phyloP scores from a whole-genome alignment of 2,329 filamentous ascomycete species.

The Fusarium verticillioides region DNA sequence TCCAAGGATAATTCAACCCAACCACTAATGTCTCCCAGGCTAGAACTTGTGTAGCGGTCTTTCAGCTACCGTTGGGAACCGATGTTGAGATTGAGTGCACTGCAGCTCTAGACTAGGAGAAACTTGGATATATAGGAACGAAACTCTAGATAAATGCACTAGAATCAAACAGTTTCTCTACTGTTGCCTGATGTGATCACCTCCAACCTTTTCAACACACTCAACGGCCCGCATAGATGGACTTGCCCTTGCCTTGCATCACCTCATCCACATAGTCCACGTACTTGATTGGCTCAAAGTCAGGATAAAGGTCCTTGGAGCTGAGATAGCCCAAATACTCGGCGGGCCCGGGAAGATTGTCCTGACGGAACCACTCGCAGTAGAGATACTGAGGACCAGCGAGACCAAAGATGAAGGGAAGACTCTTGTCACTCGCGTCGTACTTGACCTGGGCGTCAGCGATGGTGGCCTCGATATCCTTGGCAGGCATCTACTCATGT shows the following conservation, averaged over 20 bases:
- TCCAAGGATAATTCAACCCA: slow-evolving; percentile 30
- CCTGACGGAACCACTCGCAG: slow-evolving; percentile 31
- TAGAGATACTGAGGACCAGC: slow-evolving; percentile 22
- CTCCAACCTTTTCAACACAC: background rate
- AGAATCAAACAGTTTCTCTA: background rate
- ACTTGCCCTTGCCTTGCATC: slow-evolving; percentile 10
- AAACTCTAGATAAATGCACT: background rate
- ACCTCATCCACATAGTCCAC: slow-evolving; percentile 31
- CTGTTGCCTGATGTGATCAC: background rate
- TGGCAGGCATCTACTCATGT: slow-evolving; percentile 6
- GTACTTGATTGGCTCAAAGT: slow-evolving; percentile 16
- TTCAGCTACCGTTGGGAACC: slow-evolving; percentile 75
- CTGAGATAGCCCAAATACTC: slow-evolving; percentile 26
- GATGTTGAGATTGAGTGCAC: slow-evolving; percentile 82
- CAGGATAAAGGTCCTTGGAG: slow-evolving; percentile 31
- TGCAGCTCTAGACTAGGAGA: slow-evolving; percentile 11
- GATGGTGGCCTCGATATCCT: slow-evolving; percentile 17
- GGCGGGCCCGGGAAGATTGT: slow-evolving; percentile 27
- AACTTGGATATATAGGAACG: background rate
- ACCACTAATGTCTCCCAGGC: slow-evolving; percentile 50
- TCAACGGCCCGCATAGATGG: slow-evolving; percentile 12
- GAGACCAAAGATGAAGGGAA: background rate
- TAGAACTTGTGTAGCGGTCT: slow-evolving; percentile 78
- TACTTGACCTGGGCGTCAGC: slow-evolving; percentile 1
- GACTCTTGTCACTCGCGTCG: slow-evolving; percentile 4